Conservation (phyloP, 2,329 filamentous ascomycete genomes). For the Phoma sp. region DNA sequence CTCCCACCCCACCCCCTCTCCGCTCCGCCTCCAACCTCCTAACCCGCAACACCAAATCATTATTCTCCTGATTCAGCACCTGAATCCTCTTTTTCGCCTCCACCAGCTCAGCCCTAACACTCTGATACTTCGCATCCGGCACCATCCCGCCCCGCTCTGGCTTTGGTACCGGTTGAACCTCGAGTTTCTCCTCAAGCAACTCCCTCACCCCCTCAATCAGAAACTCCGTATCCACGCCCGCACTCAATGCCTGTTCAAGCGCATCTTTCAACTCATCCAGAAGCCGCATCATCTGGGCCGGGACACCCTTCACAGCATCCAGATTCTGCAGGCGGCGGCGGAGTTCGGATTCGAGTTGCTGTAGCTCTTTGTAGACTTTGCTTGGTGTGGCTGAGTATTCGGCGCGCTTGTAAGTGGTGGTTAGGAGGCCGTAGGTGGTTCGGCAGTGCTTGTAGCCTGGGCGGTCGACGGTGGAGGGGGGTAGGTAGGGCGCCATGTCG, state of each 20-base stretch:
- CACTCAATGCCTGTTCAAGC: slow-evolving; percentile 17
- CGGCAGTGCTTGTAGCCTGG: slow-evolving; percentile 22
- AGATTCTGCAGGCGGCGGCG: slow-evolving; percentile 23
- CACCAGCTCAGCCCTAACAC: slow-evolving; percentile 19
- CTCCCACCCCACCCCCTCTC: no score
- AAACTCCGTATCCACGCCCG: slow-evolving; percentile 18
- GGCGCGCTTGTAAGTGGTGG: slow-evolving; percentile 20
- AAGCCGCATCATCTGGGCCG: slow-evolving; percentile 21
- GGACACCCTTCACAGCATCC: slow-evolving; percentile 25
- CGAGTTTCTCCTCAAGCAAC: slow-evolving; percentile 14
- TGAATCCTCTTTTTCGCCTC: slow-evolving; percentile 20
- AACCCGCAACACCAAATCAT: slow-evolving; percentile 21
- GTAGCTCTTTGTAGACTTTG: slow-evolving; percentile 27
- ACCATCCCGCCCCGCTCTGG: slow-evolving; percentile 21
- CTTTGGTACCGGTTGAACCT: slow-evolving; percentile 11
- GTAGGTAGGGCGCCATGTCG: slow-evolving; percentile 28
- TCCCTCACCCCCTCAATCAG: slow-evolving; percentile 14
- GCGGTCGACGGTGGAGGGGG: slow-evolving; percentile 22
- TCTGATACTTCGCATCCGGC: slow-evolving; percentile 18
- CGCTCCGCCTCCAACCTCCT: slow-evolving; percentile 17
- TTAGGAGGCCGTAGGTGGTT: slow-evolving; percentile 30
- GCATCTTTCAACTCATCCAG: slow-evolving; percentile 26
- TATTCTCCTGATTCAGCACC: slow-evolving; percentile 33
- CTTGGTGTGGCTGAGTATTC: slow-evolving; percentile 12
- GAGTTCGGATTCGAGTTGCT: slow-evolving; percentile 22